Percentiles rank a stretch among this genome's conserved stretches.
Conservation (phyloP, 2,329 filamentous ascomycete genomes). For the Aspergillus nomiae region DNA sequence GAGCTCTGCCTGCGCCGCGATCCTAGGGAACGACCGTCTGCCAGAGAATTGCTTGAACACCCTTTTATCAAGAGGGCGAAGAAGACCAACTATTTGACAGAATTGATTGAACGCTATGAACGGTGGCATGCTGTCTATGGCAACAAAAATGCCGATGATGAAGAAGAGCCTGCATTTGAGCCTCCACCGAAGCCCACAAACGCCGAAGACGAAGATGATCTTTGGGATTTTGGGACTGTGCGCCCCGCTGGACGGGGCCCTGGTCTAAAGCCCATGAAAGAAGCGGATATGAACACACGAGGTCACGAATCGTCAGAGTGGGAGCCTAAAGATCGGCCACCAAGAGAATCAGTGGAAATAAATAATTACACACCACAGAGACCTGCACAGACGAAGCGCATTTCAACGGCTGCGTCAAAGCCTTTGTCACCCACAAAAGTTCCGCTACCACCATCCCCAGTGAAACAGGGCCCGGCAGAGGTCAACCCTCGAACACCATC, state of each 20-base stretch:
- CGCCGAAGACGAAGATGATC: slow-evolving; percentile 67
- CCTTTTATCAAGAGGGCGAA: slow-evolving; percentile 89
- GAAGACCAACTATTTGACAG: slow-evolving; percentile 93
- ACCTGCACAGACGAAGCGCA: slow-evolving; percentile 58
- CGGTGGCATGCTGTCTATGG: slow-evolving; percentile 84
- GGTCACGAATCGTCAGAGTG: slow-evolving; percentile 46
- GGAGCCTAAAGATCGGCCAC: slow-evolving; percentile 31
- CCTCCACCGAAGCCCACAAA: slow-evolving; percentile 38
- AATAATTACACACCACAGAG: slow-evolving; percentile 56
- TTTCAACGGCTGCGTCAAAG: slow-evolving; percentile 28
- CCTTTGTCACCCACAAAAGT: slow-evolving; percentile 60
- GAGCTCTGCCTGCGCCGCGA: slow-evolving; percentile 84
- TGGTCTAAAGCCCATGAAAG: slow-evolving; percentile 73
- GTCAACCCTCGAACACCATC: slow-evolving; percentile 51
- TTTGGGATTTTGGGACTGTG: slow-evolving; percentile 99
- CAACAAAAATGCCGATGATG: slow-evolving; percentile 64
- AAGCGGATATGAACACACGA: slow-evolving; percentile 77
- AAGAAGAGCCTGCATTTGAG: slow-evolving; percentile 56
- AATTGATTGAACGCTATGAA: slow-evolving; percentile 87
- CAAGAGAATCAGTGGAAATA: slow-evolving; percentile 29
- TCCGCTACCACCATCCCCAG: slow-evolving; percentile 62
- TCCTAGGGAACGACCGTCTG: slow-evolving; percentile 82
- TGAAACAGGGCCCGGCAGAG: slow-evolving; percentile 56
- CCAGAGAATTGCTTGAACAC: slow-evolving; percentile 83
- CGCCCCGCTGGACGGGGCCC: slow-evolving; percentile 71